Conservation (phyloP, 2,329 filamentous ascomycete species). For the Fusarium sp. region DNA sequence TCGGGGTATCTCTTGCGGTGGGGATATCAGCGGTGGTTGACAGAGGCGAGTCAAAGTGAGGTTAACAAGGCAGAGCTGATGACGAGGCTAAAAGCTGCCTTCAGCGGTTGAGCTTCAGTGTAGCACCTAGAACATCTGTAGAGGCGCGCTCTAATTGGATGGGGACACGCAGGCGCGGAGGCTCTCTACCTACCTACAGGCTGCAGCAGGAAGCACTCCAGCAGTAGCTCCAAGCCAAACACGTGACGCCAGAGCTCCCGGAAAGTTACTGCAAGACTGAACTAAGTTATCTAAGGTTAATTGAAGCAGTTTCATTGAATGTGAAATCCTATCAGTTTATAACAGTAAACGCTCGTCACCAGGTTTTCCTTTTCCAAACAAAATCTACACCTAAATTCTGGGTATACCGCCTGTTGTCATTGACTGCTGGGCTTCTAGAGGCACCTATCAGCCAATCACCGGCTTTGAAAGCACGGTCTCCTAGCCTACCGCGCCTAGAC, state of each 20-base stretch:
- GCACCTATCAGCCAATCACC: slow-evolving; percentile 42
- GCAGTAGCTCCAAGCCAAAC: slow-evolving; percentile 37
- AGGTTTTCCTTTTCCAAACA: neutral
- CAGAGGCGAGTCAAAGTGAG: slow-evolving; percentile 33
- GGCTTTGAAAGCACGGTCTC: slow-evolving; percentile 40
- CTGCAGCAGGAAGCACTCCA: neutral
- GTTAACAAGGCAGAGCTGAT: slow-evolving; percentile 58
- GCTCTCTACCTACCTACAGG: neutral
- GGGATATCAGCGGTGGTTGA: slow-evolving; percentile 38
- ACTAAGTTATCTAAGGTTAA: slow-evolving; percentile 1
- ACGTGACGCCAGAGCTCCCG: slow-evolving; percentile 46
- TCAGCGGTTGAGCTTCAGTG: slow-evolving; percentile 48
- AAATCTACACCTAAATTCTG: slow-evolving; percentile 15
- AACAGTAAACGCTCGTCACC: neutral
- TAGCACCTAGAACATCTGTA: slow-evolving; percentile 17
- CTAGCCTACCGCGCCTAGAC: slow-evolving; percentile 39
- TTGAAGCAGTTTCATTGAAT: slow-evolving; percentile 10
- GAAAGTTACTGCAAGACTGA: slow-evolving; percentile 34
- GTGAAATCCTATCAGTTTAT: neutral
- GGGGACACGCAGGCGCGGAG: neutral
- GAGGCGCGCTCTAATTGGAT: slow-evolving; percentile 46
- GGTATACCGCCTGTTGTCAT: slow-evolving; percentile 7
- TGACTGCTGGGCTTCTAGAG: slow-evolving; percentile 20
- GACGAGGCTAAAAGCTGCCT: slow-evolving; percentile 69
- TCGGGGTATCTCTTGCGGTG: slow-evolving; percentile 42